Evolutionary conservation across 2,329 filamentous ascomycete species (phyloP).

Genomic region (Colletotrichum gigasporum): DNA sequence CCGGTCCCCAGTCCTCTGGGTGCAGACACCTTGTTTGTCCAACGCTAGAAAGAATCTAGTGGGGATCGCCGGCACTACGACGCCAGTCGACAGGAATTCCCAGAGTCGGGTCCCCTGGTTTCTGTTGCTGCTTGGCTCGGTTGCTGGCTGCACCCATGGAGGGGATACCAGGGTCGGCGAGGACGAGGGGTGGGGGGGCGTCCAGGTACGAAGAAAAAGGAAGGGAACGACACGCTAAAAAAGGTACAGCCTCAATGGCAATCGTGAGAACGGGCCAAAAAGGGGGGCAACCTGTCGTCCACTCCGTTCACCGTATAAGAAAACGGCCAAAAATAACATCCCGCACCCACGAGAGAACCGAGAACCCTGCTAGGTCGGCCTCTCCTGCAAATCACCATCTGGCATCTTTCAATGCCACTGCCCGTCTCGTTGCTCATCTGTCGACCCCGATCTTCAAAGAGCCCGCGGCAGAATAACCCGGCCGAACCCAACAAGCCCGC

Average conservation of each 20-base stretch:
- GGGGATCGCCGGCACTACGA: conserved; percentile 32
- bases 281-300: conserved; percentile 27
- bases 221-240: conserved; percentile 23
- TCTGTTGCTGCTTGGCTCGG: conserved; percentile 28
- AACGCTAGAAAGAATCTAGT: conserved; percentile 29
- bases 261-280: conserved; percentile 26
- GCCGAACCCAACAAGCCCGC: conserved; percentile 8
- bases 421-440: conserved; percentile 4
- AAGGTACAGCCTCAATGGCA: conserved; percentile 32
- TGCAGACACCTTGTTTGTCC: conserved; percentile 29
- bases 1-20: conserved; percentile 15
- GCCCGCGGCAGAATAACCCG: background rate
- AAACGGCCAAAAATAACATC: conserved; percentile 32
- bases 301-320: conserved; percentile 11
- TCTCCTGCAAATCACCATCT: conserved; percentile 29
- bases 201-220: conserved; percentile 29
- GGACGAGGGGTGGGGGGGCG: background rate
- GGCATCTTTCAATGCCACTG: conserved; percentile 15
- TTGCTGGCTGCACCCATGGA: conserved; percentile 29
- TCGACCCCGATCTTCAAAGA: conserved; percentile 21
- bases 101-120: conserved; percentile 20
- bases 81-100: conserved; percentile 25
- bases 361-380: conserved; percentile 22
- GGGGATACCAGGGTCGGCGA: conserved; percentile 6
- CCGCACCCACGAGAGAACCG: conserved; percentile 19